Evolutionary conservation across 2,329 filamentous ascomycete species (phyloP).

Genomic region (Gaeumannomyces sp.): DNA sequence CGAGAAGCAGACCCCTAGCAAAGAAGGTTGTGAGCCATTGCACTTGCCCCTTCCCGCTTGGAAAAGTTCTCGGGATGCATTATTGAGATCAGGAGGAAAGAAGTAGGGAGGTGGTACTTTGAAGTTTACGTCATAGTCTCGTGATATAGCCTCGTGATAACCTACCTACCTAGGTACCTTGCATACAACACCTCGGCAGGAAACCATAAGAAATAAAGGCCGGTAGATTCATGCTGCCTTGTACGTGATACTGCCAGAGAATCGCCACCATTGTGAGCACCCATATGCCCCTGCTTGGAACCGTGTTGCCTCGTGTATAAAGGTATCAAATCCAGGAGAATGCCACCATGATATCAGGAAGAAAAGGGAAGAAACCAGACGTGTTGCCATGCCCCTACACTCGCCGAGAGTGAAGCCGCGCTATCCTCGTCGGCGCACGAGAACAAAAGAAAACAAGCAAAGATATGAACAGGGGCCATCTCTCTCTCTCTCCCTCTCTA

Average conservation of each 20-base stretch:
- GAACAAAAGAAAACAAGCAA: not conserved
- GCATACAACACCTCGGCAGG: too few relatives aligned
- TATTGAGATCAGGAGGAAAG: too few relatives aligned
- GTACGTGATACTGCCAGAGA: not conserved
- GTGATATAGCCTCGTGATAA: too few relatives aligned
- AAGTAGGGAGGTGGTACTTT: too few relatives aligned
- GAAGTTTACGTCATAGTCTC: too few relatives aligned
- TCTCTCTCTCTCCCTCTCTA: slow-evolving; percentile 30
- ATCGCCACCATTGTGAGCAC: not conserved
- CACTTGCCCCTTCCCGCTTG: not conserved
- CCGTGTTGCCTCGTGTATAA: not conserved
- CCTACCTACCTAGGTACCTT: too few relatives aligned
- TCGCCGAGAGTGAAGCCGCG: too few relatives aligned
- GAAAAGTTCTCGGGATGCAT: too few relatives aligned
- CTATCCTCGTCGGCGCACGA: too few relatives aligned
- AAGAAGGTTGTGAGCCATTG: not conserved
- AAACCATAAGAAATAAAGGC: not conserved
- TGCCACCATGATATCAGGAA: not conserved
- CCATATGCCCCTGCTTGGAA: not conserved
- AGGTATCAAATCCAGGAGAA: not conserved
- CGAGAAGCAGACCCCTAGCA: too few relatives aligned
- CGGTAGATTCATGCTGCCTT: not conserved
- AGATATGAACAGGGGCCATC: too few relatives aligned
- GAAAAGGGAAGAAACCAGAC: not conserved
- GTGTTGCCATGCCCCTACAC: too few relatives aligned